A percentile compares a stretch with the other conserved stretches of the same genome.
Evolutionary conservation across 106 monocot genomes (phyloP).

Genomic region (Amphibolis antarctica): DNA sequence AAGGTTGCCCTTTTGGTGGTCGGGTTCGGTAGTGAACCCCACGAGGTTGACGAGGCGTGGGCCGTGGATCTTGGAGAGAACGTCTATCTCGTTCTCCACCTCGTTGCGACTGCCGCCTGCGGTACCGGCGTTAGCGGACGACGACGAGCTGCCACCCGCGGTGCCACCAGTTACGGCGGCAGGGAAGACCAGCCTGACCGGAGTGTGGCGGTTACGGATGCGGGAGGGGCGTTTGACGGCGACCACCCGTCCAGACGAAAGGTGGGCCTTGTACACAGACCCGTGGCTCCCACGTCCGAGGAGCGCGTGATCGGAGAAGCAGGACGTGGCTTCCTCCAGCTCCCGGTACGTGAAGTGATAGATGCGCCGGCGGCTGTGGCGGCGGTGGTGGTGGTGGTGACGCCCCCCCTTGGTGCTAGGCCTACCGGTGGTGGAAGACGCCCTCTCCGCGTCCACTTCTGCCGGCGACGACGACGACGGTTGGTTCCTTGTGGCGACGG

Average conservation of each 20-base stretch:
- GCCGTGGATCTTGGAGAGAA: constrained; percentile 54
- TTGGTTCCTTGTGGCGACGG: constrained; percentile 12
- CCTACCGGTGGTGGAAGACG: too few relatives aligned
- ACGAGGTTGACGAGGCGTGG: constrained; percentile 82
- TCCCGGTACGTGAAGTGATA: constrained; percentile 51
- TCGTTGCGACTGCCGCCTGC: constrained; percentile 24
- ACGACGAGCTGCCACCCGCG: neutral
- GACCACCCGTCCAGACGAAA: constrained; percentile 31
- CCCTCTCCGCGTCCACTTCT: too few relatives aligned
- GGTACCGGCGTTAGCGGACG: neutral
- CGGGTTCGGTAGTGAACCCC: constrained; percentile 36
- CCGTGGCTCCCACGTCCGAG: constrained; percentile 96
- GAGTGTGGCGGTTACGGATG: constrained; percentile 16
- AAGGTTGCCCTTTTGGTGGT: neutral
- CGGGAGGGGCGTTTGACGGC: constrained; percentile 89
- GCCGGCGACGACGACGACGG: too few relatives aligned
- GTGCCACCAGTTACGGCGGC: neutral
- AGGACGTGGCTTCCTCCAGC: constrained; percentile 51
- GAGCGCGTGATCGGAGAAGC: constrained; percentile 60
- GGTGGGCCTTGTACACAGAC: constrained; percentile 63
- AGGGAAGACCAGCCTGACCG: constrained; percentile 5
- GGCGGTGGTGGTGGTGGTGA: neutral
- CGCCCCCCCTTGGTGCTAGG: neutral
- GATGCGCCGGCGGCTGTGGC: constrained; percentile 3
- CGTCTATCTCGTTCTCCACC: constrained; percentile 82